These are phyloP conservation scores for Coprinellus aureogranulatus DNA, from an alignment of 768 basidiomycete genomes.

Conservation along the genomic window DNA sequence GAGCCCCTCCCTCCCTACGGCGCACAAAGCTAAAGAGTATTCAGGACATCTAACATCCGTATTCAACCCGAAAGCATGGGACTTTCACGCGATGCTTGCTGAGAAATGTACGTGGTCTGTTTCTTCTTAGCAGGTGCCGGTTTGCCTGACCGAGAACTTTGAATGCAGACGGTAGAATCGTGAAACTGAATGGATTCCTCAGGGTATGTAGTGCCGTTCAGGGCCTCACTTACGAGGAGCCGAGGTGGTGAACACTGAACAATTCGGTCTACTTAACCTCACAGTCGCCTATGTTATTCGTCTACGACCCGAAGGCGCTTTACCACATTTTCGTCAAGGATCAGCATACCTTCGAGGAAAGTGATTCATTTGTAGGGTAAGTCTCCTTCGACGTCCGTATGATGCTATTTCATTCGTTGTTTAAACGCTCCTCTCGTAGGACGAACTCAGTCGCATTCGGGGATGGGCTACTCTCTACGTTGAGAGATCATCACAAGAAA, in stretches of 20 bases:
- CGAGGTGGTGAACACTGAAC: no score
- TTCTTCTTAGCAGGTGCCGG: not conserved
- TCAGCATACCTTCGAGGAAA: constrained; percentile 22
- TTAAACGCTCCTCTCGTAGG: constrained; percentile 17
- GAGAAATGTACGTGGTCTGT: constrained; percentile 25
- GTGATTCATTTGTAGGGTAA: constrained; percentile 6
- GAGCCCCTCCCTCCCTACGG: not conserved
- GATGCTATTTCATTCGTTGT: no score
- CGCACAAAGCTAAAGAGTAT: no score
- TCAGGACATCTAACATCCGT: constrained; percentile 35
- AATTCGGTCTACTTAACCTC: not conserved
- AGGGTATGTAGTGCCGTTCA: no score
- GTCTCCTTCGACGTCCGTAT: not conserved
- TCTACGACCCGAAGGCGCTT: constrained; percentile 44
- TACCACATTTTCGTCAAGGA: constrained; percentile 44
- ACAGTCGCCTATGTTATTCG: constrained; percentile 28
- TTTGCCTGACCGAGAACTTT: not conserved
- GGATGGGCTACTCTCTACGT: constrained; percentile 5
- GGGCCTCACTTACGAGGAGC: no score
- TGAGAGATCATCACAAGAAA: constrained; percentile 41
- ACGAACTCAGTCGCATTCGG: constrained; percentile 3
- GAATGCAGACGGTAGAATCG: constrained; percentile 29
- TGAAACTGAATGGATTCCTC: constrained; percentile 30
- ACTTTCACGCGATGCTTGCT: constrained; percentile 32
- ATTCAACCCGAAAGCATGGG: constrained; percentile 33